Evolutionary conservation across 2,329 filamentous ascomycete species (phyloP), one percentile per base, ranked within the genome.

Genomic region (Pseudocercospora fuligena): DNA sequence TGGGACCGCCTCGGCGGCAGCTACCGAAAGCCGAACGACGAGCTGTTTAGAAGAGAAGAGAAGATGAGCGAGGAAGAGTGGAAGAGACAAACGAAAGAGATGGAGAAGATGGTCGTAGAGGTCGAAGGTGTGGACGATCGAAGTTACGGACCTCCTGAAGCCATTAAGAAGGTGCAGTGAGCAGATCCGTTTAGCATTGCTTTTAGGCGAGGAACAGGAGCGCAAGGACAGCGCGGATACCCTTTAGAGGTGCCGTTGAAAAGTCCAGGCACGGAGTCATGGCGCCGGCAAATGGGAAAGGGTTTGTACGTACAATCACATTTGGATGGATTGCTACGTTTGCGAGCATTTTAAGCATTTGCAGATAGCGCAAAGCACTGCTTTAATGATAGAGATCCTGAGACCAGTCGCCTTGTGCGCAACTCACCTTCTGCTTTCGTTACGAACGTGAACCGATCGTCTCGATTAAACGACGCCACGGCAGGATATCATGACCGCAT

Each of bases 1-100:
- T 97, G 94, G 91, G 94, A 97, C 79, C 89, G 94, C 61, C 80
- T 97, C 21, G 92, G 92, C 63, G 91, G 91, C 66, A 96, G 91
- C 77, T 97, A 97, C 83, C 86, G 92, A 74, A 88, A 90, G 83
- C 94, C 94, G 5, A 94, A 95, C 73, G 87, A 89, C 64, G 92
- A 93, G 80, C 86, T 97, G 72, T 97, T 97, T 83, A 82, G 89
- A 74, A 90, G 90, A 78, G 91, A 95, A 78, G 88, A 88, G 74
- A 97, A 97, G 85, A 94, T 95, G 91, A 91, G 87, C 70, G 82
- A 91, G 74, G 85, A 85, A 67, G 90, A 93, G 78, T 97, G 93
- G 92, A 86, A 90, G 76, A 87, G 88, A 76, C 93, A 97, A 82
- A 84, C 85, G 67, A 84, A 87, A 77, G 90, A 91, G 78, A 92